Conservation (phyloP, 768 basidiomycete species). For the Neoboletus brunneissimus region DNA sequence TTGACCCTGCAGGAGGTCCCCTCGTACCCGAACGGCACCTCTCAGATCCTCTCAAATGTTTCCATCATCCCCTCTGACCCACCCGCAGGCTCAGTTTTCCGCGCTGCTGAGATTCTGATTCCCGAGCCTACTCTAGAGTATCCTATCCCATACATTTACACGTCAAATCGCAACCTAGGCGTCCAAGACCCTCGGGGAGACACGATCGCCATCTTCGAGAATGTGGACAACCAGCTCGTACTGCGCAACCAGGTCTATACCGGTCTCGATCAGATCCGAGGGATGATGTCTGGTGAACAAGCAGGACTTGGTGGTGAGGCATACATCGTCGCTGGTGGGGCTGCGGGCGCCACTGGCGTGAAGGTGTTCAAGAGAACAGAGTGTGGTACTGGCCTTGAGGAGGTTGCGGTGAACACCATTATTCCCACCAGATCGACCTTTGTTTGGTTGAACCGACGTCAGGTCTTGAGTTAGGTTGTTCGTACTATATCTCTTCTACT, state of each 20-base stretch:
- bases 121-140: slow-evolving; percentile 46
- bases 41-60: slow-evolving; percentile 48
- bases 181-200: slow-evolving; percentile 53
- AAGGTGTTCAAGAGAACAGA: slow-evolving; percentile 54
- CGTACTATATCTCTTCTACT: neutral
- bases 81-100: slow-evolving; percentile 40
- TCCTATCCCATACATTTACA: slow-evolving; percentile 57
- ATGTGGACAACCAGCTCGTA: slow-evolving; percentile 36
- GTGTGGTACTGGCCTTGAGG: slow-evolving; percentile 52
- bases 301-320: slow-evolving; percentile 45
- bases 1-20: slow-evolving; percentile 55
- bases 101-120: slow-evolving; percentile 63
- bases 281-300: slow-evolving; percentile 55
- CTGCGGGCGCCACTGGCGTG: slow-evolving; percentile 52
- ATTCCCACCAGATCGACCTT: slow-evolving; percentile 52
- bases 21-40: slow-evolving; percentile 45
- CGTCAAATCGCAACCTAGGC: slow-evolving; percentile 63
- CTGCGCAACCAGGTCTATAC: slow-evolving; percentile 58
- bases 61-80: slow-evolving; percentile 46
- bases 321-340: slow-evolving; percentile 55
- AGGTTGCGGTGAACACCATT: slow-evolving; percentile 52
- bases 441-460: slow-evolving; percentile 34
- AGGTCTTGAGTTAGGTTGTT: neutral
- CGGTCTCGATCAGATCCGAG: slow-evolving; percentile 60
- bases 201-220: slow-evolving; percentile 60